Evolutionary conservation across 129 eudicot genomes (phyloP).

Genomic region (Logfia minima): DNA sequence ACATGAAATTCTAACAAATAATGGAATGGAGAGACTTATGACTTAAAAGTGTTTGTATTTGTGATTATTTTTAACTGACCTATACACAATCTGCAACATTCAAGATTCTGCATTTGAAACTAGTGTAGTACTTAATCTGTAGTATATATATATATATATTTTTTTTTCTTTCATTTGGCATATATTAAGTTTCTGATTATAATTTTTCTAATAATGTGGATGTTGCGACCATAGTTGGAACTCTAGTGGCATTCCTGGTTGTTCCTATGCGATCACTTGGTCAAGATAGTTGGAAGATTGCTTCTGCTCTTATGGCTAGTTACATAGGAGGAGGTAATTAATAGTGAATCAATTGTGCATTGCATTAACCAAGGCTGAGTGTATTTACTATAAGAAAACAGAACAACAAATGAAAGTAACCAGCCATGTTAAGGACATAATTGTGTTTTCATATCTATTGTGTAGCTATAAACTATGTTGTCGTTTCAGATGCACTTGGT

Average conservation of each 20-base stretch:
- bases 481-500: constrained; percentile 72
- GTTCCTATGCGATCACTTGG: constrained; percentile 93
- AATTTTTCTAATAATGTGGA: constrained; percentile 22
- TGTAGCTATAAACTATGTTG: constrained; percentile 85
- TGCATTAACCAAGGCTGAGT: neutral
- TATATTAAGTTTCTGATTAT: neutral
- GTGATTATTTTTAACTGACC: neutral
- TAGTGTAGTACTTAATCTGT: neutral
- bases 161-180: neutral
- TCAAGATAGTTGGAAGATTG: constrained; percentile 86
- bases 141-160: neutral
- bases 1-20: neutral
- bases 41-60: neutral
- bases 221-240: constrained; percentile 75
- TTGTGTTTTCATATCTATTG: constrained; percentile 12
- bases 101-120: constrained; percentile 1
- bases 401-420: neutral
- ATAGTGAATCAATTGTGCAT: neutral
- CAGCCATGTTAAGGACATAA: constrained; percentile 7
- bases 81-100: neutral
- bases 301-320: constrained; percentile 92
- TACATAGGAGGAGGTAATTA: constrained; percentile 87
- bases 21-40: neutral
- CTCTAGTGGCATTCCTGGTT: constrained; percentile 64
- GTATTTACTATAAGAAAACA: neutral